Evolutionary conservation across 2,329 filamentous ascomycete species (phyloP), one percentile per base, ranked within the genome.

Genomic region (Colletotrichum siamense): DNA sequence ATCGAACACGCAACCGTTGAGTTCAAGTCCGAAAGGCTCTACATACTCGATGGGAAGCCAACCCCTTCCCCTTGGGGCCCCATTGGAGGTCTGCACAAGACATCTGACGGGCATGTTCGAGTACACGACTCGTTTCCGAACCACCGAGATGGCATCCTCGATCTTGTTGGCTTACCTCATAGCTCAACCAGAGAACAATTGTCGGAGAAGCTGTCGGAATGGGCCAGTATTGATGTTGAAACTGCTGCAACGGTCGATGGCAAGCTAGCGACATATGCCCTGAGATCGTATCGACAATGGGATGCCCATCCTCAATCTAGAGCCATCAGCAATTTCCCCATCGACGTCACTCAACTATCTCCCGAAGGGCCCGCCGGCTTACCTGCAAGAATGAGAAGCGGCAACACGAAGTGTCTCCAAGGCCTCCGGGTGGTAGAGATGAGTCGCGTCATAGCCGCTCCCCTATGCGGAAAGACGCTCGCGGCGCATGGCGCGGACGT

Each of bases 71-170:
- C 82, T 0, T 88, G 85, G 82, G 86, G 86, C 1, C 81, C 84
- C 0, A 85, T 92, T 5, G 89, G 90, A 3, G 91, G 90, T 1
- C 79, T 92, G 0, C 87, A 92, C 79, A 84, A 83, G 69, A 87
- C 89, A 0, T 80, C 81, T 0, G 89, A 92, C 74, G 90, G 90
- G 2, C 83, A 89, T 66, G 86, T 92, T 4, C 86, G 90, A 3
- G 86, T 92, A 62, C 91, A 92, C 76, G 90, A 92, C 70, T 81
- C 81, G 0, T 92, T 92, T 71, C 84, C 86, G 0, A 86, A 91
- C 67, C 90, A 92, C 74, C 84, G 85, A 0, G 32, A 82, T 3
- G 88, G 86, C 5, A 85, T 87, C 0, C 81, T 89, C 5, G 74
- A 80, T 4, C 81, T 92, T 0, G 82, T 92, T 0, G 86, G 85